Percentiles rank a stretch among this genome's conserved stretches.
Conservation (phyloP, 2,329 filamentous ascomycete species). For the Chaetothyriales sp. region DNA sequence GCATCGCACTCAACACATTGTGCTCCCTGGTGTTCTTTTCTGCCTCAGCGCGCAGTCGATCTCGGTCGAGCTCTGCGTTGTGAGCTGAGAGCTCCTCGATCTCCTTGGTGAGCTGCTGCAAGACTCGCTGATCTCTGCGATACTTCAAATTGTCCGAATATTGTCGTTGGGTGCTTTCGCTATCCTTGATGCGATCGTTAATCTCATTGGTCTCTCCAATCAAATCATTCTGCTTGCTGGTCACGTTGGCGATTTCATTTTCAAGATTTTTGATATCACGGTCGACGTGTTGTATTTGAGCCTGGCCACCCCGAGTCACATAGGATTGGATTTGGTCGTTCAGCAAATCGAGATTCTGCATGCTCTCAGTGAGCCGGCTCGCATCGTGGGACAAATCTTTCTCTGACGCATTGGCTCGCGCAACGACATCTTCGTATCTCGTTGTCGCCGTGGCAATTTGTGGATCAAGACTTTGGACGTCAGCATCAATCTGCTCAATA, state of each 20-base stretch:
- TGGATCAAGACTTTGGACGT: conserved; percentile 61
- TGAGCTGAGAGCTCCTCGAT: conserved; percentile 63
- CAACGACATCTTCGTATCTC: conserved; percentile 62
- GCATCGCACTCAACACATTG: conserved; percentile 57
- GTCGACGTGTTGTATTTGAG: conserved; percentile 55
- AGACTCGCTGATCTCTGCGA: conserved; percentile 56
- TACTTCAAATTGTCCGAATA: conserved; percentile 83
- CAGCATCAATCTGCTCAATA: conserved; percentile 56
- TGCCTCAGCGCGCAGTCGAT: conserved; percentile 58
- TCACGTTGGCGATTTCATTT: conserved; percentile 48
- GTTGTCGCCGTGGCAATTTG: conserved; percentile 62
- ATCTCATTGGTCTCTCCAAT: conserved; percentile 62
- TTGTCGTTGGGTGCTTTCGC: conserved; percentile 69
- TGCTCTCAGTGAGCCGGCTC: conserved; percentile 56
- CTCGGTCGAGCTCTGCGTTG: conserved; percentile 71
- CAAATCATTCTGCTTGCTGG: conserved; percentile 54
- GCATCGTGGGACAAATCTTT: conserved; percentile 57
- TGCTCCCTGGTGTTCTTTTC: conserved; percentile 52
- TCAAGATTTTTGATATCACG: conserved; percentile 57
- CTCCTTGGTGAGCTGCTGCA: conserved; percentile 54
- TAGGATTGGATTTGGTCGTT: conserved; percentile 71
- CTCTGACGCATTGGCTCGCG: conserved; percentile 58
- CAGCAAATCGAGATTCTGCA: conserved; percentile 62
- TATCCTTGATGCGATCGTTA: conserved; percentile 62
- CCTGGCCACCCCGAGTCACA: conserved; percentile 57